Conservation (phyloP, 371 early-diverging fungal species). For the Mortierella sp. region DNA sequence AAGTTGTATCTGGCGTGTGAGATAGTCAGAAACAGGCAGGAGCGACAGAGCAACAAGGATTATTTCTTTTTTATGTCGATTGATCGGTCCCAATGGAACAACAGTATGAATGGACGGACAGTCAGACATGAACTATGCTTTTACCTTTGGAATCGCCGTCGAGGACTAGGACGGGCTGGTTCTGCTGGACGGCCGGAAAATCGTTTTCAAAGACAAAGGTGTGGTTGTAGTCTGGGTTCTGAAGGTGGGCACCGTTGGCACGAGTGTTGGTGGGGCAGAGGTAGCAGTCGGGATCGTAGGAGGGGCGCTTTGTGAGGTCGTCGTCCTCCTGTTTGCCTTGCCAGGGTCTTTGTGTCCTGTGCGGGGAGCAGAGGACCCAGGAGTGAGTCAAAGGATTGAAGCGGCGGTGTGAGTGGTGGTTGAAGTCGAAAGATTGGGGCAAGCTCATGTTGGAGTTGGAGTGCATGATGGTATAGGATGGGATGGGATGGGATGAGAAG, state of each 20-base stretch:
- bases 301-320: slow-evolving; percentile 63
- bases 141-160: slow-evolving; percentile 16
- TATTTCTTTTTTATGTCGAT: not conserved
- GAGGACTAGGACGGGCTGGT: slow-evolving; percentile 65
- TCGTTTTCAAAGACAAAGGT: slow-evolving; percentile 93
- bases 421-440: slow-evolving; percentile 65
- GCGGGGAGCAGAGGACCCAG: slow-evolving; percentile 96
- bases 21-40: too few species aligned
- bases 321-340: slow-evolving; percentile 82
- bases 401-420: slow-evolving; percentile 88
- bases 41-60: too few species aligned
- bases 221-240: slow-evolving; percentile 82
- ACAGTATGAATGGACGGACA: not conserved
- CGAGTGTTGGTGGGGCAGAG: slow-evolving; percentile 91
- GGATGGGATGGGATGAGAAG: not conserved
- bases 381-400: slow-evolving; percentile 90
- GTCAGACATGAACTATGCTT: too few species aligned
- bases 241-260: slow-evolving; percentile 68
- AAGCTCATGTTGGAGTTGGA: not conserved
- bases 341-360: slow-evolving; percentile 96
- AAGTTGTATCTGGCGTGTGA: too few species aligned
- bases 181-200: slow-evolving; percentile 86
- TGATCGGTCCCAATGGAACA: too few species aligned
- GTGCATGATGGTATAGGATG: not conserved
- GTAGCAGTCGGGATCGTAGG: slow-evolving; percentile 87